These are phyloP conservation scores for Solanum etuberosum DNA, from an alignment of 257 asterid species.

Conservation along the genomic window DNA sequence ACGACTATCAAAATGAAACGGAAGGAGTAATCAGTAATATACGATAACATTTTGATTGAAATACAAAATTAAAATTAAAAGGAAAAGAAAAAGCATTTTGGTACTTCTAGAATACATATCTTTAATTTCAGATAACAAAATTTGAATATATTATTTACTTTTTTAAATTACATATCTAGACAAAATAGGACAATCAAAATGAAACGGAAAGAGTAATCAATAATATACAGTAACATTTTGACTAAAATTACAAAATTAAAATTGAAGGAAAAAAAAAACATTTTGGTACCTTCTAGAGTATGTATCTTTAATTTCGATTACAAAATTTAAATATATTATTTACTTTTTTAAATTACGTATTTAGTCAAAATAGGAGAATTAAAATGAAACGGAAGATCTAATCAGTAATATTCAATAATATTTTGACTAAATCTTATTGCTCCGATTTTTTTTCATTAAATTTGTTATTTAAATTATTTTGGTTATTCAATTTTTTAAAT, in stretches of 20 bases:
- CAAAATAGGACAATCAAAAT: background rate
- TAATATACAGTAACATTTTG: no score
- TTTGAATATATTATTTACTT: background rate
- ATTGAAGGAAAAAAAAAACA: no score
- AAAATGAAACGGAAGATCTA: no score
- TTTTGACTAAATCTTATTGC: background rate
- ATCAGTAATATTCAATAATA: background rate
- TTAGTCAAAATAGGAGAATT: rapidly evolving
- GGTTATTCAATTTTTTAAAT: rapidly evolving
- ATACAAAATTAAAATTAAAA: background rate
- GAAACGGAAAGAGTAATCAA: no score
- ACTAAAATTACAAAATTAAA: no score
- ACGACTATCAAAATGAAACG: background rate
- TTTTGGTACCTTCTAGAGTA: no score
- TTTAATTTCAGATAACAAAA: background rate
- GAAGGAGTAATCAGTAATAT: background rate
- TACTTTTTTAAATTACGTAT: no score
- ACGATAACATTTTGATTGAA: background rate
- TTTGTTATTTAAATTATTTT: background rate
- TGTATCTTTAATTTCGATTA: no score
- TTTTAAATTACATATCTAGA: background rate
- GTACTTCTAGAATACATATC: background rate
- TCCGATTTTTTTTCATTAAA: background rate
- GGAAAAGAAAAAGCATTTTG: no score
- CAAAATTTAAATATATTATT: no score